Conservation (phyloP, 805 yeast genomes). For the Candida vartiovaarae region DNA sequence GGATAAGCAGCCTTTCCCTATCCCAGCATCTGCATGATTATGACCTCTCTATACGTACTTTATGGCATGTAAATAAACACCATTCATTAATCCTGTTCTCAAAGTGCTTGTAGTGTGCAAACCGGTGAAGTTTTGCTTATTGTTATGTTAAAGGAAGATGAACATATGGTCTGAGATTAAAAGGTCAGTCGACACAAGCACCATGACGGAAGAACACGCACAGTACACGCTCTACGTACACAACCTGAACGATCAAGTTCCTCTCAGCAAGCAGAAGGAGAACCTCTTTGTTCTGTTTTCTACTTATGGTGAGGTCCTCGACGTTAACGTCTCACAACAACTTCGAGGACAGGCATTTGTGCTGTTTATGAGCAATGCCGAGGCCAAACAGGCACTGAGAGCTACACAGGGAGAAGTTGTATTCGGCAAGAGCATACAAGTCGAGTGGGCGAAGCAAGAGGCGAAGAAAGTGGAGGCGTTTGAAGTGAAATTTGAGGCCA, state of each 20-base stretch:
- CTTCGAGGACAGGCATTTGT: constrained; percentile 66
- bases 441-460: constrained; percentile 36
- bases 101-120: neutral
- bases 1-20: constrained; percentile 24
- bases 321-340: constrained; percentile 37
- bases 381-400: constrained; percentile 45
- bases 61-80: neutral
- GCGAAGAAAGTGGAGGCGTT: constrained; percentile 16
- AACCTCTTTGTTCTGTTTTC: constrained; percentile 53
- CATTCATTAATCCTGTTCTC: neutral
- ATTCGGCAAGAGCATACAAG: constrained; percentile 43
- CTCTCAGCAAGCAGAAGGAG: constrained; percentile 36
- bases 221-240: constrained; percentile 45
- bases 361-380: constrained; percentile 38
- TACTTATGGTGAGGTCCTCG: constrained; percentile 58
- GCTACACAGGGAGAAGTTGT: constrained; percentile 40
- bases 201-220: constrained; percentile 15
- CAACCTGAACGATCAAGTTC: constrained; percentile 53
- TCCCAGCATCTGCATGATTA: constrained; percentile 19
- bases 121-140: neutral
- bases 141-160: too few relatives aligned
- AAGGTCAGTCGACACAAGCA: neutral
- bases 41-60: too few relatives aligned
- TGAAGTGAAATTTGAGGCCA: neutral
- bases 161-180: too few relatives aligned